Conservation (phyloP, 2,329 filamentous ascomycete species). For the Phialophora expanda region DNA sequence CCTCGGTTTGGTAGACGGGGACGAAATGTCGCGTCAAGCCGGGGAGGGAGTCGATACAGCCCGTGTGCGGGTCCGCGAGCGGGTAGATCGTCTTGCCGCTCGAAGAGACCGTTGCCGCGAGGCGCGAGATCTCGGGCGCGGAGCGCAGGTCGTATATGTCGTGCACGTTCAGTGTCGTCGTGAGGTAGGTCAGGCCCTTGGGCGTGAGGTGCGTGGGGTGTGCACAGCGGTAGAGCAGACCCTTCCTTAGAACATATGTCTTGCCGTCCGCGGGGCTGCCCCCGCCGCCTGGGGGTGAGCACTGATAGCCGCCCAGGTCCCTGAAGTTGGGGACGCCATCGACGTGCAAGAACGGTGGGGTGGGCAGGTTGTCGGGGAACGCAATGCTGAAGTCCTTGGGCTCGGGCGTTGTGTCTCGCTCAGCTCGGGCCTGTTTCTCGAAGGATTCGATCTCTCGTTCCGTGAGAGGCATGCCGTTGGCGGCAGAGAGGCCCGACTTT, state of each 20-base stretch:
- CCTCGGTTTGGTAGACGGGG: conserved; percentile 70
- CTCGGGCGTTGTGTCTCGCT: conserved; percentile 31
- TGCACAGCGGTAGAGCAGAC: conserved; percentile 69
- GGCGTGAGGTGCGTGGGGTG: conserved; percentile 66
- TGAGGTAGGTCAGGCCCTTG: not conserved
- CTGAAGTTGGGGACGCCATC: conserved; percentile 71
- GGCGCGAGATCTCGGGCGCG: conserved; percentile 45
- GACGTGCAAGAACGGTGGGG: conserved; percentile 46
- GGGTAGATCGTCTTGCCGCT: conserved; percentile 37
- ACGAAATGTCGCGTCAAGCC: conserved; percentile 63
- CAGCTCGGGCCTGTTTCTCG: conserved; percentile 17
- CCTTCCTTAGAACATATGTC: conserved; percentile 52
- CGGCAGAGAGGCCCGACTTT: conserved; percentile 14
- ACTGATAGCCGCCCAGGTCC: conserved; percentile 66
- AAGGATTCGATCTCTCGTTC: conserved; percentile 25
- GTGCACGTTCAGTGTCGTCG: conserved; percentile 61
- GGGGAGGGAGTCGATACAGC: conserved; percentile 32
- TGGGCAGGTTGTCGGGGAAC: conserved; percentile 37
- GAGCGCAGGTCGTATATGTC: conserved; percentile 73
- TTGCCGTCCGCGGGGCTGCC: conserved; percentile 13
- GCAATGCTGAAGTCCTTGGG: conserved; percentile 32
- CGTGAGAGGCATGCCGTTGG: conserved; percentile 28
- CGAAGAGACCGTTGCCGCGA: conserved; percentile 42
- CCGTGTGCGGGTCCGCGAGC: conserved; percentile 28
- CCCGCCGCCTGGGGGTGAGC: conserved; percentile 16